A percentile compares a stretch with the other conserved stretches of the same genome.
These are phyloP conservation scores for Psilocybe cubensis DNA, from an alignment of 768 basidiomycete species.

Conservation along the genomic window DNA sequence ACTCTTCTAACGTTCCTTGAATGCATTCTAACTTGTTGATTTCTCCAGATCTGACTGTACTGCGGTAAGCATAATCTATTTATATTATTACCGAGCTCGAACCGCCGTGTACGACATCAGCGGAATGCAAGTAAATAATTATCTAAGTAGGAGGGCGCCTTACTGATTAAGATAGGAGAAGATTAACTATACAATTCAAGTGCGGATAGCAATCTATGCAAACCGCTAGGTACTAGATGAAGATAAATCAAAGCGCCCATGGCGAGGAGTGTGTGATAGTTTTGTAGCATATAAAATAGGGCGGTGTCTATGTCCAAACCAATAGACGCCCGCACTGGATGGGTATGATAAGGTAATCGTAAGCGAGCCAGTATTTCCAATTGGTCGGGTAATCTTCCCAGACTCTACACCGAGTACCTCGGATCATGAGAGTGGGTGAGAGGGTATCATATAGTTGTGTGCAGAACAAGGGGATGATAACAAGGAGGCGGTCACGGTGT, in stretches of 20 bases:
- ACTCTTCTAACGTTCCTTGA: neutral
- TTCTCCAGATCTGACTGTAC: neutral
- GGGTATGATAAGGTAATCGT: slow-evolving; percentile 8
- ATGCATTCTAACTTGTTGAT: slow-evolving; percentile 1
- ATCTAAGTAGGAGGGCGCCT: slow-evolving; percentile 5
- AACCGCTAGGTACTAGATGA: neutral
- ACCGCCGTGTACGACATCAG: slow-evolving; percentile 18
- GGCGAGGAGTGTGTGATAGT: neutral
- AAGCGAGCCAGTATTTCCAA: slow-evolving; percentile 1
- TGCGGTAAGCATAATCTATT: slow-evolving; percentile 4
- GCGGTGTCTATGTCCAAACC: neutral
- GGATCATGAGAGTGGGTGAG: neutral
- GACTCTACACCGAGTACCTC: neutral
- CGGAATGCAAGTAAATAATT: slow-evolving; percentile 15
- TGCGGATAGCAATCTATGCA: slow-evolving; percentile 1
- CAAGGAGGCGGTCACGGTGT: neutral
- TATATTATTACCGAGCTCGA: slow-evolving; percentile 16
- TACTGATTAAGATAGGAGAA: slow-evolving; percentile 13
- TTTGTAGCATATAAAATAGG: neutral
- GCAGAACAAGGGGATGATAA: neutral
- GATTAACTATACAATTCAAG: slow-evolving; percentile 8
- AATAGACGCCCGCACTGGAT: slow-evolving; percentile 17
- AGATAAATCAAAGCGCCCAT: neutral
- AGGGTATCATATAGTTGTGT: neutral
- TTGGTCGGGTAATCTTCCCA: neutral